Evolutionary conservation across 805 yeast genomes (phyloP), one percentile per base, ranked within the genome.

Genomic region (Priceomyces fermenticarens): DNA sequence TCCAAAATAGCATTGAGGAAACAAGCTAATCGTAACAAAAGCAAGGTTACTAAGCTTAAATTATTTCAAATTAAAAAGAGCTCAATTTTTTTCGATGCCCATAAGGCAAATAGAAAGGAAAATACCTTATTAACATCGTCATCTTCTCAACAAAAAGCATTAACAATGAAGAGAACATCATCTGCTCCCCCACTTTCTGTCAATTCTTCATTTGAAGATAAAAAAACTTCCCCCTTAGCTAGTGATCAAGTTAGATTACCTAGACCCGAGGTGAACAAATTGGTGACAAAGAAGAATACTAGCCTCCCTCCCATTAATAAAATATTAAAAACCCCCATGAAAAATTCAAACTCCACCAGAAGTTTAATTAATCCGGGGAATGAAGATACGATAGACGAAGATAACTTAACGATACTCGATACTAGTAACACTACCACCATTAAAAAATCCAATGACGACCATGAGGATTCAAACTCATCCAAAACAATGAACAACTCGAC

Each of bases 291-390:
- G 25, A 39, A 25, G 30, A 39, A 34, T 16, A 46, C 45, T 11
- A 45, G 51, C 16, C 54, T 65, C 26, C 75, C 75, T 20, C 58
- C 73, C 10, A 70, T 70, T 42, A 67, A 64, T 48, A 70, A 67
- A 47, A 70, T 70, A 40, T 60, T 70, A 48, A 65, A 66, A 41
- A 70, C 75, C 2, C 75, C 75, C 27, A 65, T 70, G 40, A 70
- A 65, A 45, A 53, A 54, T 29, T 54, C 67, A 11, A 52, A 48
- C 39, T 46, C 60, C 7, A 53, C 58, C 25, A 51, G 61, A 28
- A 51, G 48, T 44, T 42, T 53, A 30, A 45, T 44, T 36, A 49
- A 49, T 35, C 27, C 11, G 25, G 30, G 38, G 31, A 49, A 49
- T 43, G 62, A 56, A 36, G 58, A 54, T 30, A 52, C 60, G 36